Base-by-base conservation (phyloP, 495 filamentous ascomycete species). In the Cladorrhinum samala region DNA sequence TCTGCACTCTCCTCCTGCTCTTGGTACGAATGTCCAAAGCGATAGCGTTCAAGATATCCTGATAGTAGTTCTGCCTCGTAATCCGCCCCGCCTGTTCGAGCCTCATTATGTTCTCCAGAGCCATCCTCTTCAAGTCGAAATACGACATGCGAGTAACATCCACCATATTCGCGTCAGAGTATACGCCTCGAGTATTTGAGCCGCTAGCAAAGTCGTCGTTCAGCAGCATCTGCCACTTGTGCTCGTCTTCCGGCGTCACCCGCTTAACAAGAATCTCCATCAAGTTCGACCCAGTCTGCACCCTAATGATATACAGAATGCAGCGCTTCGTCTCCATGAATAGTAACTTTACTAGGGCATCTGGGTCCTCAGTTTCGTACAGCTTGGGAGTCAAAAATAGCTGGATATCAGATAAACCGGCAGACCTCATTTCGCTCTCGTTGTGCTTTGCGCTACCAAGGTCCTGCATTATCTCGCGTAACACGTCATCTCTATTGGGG, bases 271-370 rank as follows among this genome's bases (percentile, higher is more conserved):
- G 85, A 53, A 99, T 94, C 50, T 96, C 91, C 77, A 96, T 85
- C 36, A 99, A 75, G 61, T 92, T 95, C 37, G 82, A 67, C n/a
- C 93, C 93, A 3, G 87, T 86, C 68, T 99, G 93, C 16, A 99
- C 87, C 41, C 93, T 84, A 61, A 99, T 97, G 65, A 99, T 95
- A 69, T 97, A 99, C 50, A 99, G 77, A 51, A 99, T 85, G 67
- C 93, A 95, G 53, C 93, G 81, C 68, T 99, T 99, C 2, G 94
- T 96, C 71, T 97, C 93, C 83, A 95, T 96, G 64, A 96, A 94
- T 9, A 99, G 73, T 2, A 91, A 80, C 65, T 96, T 96, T 40
- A 93, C 72, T 43, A 93, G 87, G 3, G 87, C 90, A 59, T 96
- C 91, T 9, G 94, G 92, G 64, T 97, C 93, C 72, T 95, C 89